Evolutionary conservation across 2,329 filamentous ascomycete species (phyloP), one percentile per base, ranked within the genome.

Genomic region (Pseudopyrenochaeta lycopersici): DNA sequence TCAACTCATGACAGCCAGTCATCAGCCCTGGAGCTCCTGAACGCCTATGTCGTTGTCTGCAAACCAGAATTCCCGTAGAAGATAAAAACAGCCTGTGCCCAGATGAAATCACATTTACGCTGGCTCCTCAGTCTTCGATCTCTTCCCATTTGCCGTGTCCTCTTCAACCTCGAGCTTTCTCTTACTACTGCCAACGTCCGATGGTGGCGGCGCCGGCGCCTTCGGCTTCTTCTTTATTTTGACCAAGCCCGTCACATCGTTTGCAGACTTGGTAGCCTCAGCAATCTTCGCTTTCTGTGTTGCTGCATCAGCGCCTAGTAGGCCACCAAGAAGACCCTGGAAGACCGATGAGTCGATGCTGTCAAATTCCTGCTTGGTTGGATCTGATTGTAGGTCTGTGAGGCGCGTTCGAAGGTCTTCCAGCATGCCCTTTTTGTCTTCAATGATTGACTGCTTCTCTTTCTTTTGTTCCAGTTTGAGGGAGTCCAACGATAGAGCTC

Each of bases 401-500:
- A 94, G 85, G 62, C 90, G 82, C 15, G 60, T 67, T 21, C 66
- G 66, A 85, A 95, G 91, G 62, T 95, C 91, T 47, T 84, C 83
- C 42, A 94, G 83, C 62, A 95, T 86, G 56, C 92, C 89, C 76
- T 90, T 90, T 61, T 91, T 89, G 56, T 95, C 90, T 47, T 81
- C 76, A 56, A 95, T 89, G 63, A 57, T 85, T 69, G 55, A 43
- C 20, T 58, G 56, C 44, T 90, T 88, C 60, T 90, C 88, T 67
- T 89, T 87, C 27, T 86, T 85, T 49, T 84, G 84, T 48, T 86
- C 84, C 56, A 84, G 80, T 23, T 85, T 84, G 1, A 78, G 55
- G 0, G 60, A 52, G 32, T 56, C 54, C 4, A 63, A 55, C 1
- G 84, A 81, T 6, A 92, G 80, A 41, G 87, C 84, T 4, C 86